Conservation (phyloP, 2,329 filamentous ascomycete genomes). For the Cercospora berteroae region DNA sequence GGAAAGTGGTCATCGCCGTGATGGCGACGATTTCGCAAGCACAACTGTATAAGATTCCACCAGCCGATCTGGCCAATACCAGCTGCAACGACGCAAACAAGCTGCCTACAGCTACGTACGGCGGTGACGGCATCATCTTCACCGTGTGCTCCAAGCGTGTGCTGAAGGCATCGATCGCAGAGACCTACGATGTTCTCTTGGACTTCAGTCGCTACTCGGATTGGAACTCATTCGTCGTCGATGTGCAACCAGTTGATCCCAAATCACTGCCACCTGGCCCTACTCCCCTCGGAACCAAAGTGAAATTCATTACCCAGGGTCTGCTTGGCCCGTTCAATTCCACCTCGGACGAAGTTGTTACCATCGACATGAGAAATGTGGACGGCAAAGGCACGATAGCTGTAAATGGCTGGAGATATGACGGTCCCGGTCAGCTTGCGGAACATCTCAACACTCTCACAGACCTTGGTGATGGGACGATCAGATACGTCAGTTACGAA, state of each 20-base stretch:
- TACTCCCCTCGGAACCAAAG: background rate
- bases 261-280: background rate
- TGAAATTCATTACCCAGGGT: slow-evolving; percentile 7
- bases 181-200: slow-evolving; percentile 2
- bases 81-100: slow-evolving; percentile 1
- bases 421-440: slow-evolving; percentile 5
- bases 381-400: background rate
- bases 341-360: slow-evolving; percentile 3
- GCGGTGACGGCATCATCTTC: slow-evolving; percentile 4
- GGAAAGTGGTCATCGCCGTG: background rate
- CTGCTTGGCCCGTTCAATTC: slow-evolving; percentile 4
- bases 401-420: slow-evolving; percentile 7
- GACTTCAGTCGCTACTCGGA: slow-evolving; percentile 8
- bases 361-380: background rate
- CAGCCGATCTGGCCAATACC: background rate
- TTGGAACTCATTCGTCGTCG: slow-evolving; percentile 8
- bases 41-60: background rate
- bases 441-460: slow-evolving; percentile 12
- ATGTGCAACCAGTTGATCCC: background rate
- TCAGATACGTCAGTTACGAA: slow-evolving; percentile 4
- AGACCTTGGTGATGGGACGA: background rate
- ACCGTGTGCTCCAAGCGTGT: slow-evolving; percentile 4
- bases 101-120: slow-evolving; percentile 6
- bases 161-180: background rate
- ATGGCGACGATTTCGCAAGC: background rate